phyloP scores from a whole-genome alignment of 495 filamentous ascomycete species.

The Cercophora sp. region DNA sequence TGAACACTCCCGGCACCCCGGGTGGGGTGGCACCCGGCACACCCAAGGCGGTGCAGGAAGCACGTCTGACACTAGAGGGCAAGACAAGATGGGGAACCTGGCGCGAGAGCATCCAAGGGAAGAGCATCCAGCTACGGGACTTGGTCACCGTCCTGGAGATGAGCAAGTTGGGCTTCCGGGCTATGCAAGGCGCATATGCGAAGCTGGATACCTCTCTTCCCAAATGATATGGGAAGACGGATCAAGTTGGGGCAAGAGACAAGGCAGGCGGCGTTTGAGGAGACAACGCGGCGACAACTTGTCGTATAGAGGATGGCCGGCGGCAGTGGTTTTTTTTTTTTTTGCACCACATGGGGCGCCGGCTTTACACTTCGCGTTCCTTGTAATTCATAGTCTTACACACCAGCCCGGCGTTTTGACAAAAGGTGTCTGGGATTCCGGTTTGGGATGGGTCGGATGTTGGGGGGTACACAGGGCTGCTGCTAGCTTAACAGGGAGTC shows the following conservation, averaged over 20 bases:
- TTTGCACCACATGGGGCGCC: background rate
- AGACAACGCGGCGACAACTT: too few species aligned
- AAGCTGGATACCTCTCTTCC: constrained; percentile 39
- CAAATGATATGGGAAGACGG: constrained; percentile 1
- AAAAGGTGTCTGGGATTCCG: constrained; percentile 5
- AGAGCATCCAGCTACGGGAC: constrained; percentile 66
- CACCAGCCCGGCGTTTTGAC: constrained; percentile 20
- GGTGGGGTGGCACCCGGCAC: constrained; percentile 25
- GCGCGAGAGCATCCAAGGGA: constrained; percentile 49
- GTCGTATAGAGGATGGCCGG: too few species aligned
- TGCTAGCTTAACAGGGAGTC: too few species aligned
- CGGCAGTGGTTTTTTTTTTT: background rate
- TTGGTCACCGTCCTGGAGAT: constrained; percentile 61
- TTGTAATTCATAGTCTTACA: constrained; percentile 6
- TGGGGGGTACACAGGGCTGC: background rate
- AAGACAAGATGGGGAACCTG: constrained; percentile 53
- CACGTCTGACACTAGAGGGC: constrained; percentile 32
- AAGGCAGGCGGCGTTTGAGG: too few species aligned
- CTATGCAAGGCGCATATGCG: constrained; percentile 51
- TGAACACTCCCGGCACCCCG: constrained; percentile 17
- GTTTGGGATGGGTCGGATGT: constrained; percentile 1
- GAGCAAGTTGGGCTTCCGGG: constrained; percentile 52
- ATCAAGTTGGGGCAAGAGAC: background rate
- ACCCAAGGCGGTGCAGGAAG: constrained; percentile 25
- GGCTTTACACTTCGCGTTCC: constrained; percentile 1